Evolutionary conservation across 305 asterid genomes (phyloP).

Genomic region (Fraxinus sp.): DNA sequence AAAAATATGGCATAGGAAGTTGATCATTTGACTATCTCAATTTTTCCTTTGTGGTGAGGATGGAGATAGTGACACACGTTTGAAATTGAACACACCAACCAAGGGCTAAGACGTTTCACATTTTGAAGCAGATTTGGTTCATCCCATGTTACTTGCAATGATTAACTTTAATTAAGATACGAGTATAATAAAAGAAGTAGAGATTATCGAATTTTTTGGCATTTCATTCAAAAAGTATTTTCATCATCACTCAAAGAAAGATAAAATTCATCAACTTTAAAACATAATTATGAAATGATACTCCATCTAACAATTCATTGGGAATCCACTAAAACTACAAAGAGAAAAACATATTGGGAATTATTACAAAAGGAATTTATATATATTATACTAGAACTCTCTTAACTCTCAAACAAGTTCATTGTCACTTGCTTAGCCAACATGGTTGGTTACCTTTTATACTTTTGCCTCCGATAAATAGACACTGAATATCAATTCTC

Average conservation of each 20-base stretch:
- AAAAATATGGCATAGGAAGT: slow-evolving; percentile 35
- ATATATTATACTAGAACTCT: too few species aligned
- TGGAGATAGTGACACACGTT: slow-evolving; percentile 38
- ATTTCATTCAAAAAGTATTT: too few species aligned
- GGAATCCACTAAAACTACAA: neutral
- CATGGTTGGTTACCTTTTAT: neutral
- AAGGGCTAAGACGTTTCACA: slow-evolving; percentile 49
- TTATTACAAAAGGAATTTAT: neutral
- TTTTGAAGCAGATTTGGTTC: slow-evolving; percentile 54
- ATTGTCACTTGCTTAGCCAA: neutral
- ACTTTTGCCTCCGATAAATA: neutral
- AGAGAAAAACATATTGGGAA: neutral
- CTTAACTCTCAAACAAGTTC: neutral
- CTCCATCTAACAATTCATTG: neutral
- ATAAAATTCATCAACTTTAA: neutral
- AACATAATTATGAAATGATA: neutral
- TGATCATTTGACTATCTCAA: slow-evolving; percentile 36
- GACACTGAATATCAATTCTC: neutral
- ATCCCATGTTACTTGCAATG: slow-evolving; percentile 48
- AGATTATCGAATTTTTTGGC: neutral
- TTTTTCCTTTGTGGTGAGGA: slow-evolving; percentile 48
- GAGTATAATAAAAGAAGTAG: neutral
- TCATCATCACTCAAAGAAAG: neutral
- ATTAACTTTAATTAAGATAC: neutral
- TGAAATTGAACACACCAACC: slow-evolving; percentile 46